These are phyloP conservation scores for Rhizophagus prolifer DNA, from an alignment of 192 early-diverging fungal genomes.

Conservation along the genomic window DNA sequence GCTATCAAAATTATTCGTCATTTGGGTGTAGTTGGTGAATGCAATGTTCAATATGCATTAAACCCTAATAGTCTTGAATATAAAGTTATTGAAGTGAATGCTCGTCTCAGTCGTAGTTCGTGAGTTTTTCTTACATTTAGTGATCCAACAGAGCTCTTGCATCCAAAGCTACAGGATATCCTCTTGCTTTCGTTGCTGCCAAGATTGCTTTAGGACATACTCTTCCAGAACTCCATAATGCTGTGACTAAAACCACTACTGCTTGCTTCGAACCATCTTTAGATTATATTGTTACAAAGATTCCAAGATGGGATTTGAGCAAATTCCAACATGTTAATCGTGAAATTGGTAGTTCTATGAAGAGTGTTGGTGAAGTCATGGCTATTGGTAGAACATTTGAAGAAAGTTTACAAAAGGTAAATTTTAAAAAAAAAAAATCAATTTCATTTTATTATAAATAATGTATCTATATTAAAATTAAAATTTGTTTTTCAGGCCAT, in stretches of 20 bases:
- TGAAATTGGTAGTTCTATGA: constrained; percentile 91
- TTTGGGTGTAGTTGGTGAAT: constrained; percentile 98
- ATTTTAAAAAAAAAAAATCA: constrained; percentile 67
- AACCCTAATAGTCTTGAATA: constrained; percentile 95
- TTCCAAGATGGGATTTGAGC: constrained; percentile 90
- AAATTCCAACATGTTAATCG: constrained; percentile 95
- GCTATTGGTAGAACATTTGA: constrained; percentile 95
- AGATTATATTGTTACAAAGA: constrained; percentile 88
- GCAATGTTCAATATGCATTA: constrained; percentile 98
- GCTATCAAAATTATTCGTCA: constrained; percentile 97
- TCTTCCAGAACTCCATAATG: constrained; percentile 91
- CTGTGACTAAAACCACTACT: constrained; percentile 91
- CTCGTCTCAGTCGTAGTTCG: constrained; percentile 77
- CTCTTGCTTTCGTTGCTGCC: constrained; percentile 96
- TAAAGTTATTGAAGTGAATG: constrained; percentile 99
- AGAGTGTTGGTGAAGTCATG: constrained; percentile 98
- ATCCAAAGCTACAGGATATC: constrained; percentile 98
- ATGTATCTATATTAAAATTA: constrained; percentile 40
- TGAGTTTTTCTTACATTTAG: not conserved
- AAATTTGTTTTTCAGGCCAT: constrained; percentile 54
- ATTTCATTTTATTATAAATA: constrained; percentile 72
- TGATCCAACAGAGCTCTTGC: constrained; percentile 79
- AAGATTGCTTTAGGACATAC: constrained; percentile 93
- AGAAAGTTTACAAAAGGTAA: constrained; percentile 97
- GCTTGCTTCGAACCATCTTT: constrained; percentile 97